Base-by-base conservation (phyloP, 2,329 filamentous ascomycete species). In the Orbilia brochopaga region DNA sequence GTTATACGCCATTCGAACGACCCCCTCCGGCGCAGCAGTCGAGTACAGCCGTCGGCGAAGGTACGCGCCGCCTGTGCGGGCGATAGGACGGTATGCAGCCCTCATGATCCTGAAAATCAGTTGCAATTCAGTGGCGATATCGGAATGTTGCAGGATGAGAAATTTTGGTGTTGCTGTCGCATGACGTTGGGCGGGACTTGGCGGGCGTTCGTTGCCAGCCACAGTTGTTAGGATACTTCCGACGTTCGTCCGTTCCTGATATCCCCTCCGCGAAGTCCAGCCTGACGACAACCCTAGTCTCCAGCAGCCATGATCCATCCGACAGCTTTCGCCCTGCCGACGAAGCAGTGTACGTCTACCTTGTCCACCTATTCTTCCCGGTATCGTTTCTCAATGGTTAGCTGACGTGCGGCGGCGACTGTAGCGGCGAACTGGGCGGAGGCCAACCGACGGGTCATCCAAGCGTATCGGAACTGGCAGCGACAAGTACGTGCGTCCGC, bases 381-480 rank as follows among this genome's bases (percentile, higher is more conserved):
- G 17, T 21, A 5, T 42, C 37, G 13, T 19, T 11, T 69, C 72
- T 10, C 61, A 61, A 59, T 61, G 56, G 64, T 2, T 23, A 23
- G 37, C 65, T 32, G 53, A 69, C 62, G 51, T 6, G 7, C n/a
- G 44, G 19, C 24, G 13, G 23, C 27, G 52, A 24, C 21, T 35
- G 23, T 13, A 72, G 67, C 67, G 19, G 67, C 51, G 55, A 58
- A 89, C 84, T 96, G 90, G 92, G 79, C 82, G 77, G 92, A 97
- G 84, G 93, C 93, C 78, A 91, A 90, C 82, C 85, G 84, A 80
- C 87, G 93, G 84, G 94, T 97, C 75, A 82, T 97, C 77, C 87
- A 87, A 79, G 89, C 90, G 77, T 99, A 99, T 84, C 86, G 94
- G 80, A 89, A 93, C 84, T 99, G 94, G 94, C 86, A 97, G 78